Evolutionary conservation across 805 yeast species (phyloP), one percentile per base, ranked within the genome.

Genomic region (Wickerhamiella parazyma): DNA sequence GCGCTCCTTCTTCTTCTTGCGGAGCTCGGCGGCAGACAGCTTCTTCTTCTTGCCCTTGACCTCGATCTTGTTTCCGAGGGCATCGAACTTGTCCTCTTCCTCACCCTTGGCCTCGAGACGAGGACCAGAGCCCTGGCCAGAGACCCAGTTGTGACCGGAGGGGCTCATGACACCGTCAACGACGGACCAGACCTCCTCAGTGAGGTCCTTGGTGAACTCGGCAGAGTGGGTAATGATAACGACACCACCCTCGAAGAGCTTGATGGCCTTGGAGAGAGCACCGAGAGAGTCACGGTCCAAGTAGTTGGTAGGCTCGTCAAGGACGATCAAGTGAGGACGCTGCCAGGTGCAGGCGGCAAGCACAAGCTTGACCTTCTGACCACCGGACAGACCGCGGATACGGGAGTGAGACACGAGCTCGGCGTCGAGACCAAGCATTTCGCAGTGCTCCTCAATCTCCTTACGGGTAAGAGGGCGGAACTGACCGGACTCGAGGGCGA

Each of bases 1-100:
- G 80, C 99, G 86, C 76, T 91, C 98, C 94, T 91, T 91, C 96
- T 91, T 91, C 95, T 91, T 91, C 95, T 91, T 91, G 80, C 99
- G 85, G 69, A 89, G 76, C 72, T 91, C 99, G 56, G 98, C 96
- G 67, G 97, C 86, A 58, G 96, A 83, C 66, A 91, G 77, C 83
- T 91, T 91, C 71, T 76, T 75, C 80, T 82, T 87, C 93, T 91
- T 91, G 82, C 86, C 84, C 68, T 75, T 84, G 67, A 82, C 72
- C 63, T 85, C 87, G 70, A 91, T 78, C 93, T 91, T 91, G 95
- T 91, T 91, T 77, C 99, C 99, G 93, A 91, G 85, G 64, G 97
- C 99, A 74, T 91, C 99, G 75, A 91, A 89, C 73, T 87, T 84
- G 69, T 89, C 97, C 68, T 81, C 98, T 71, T 87, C 89, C 53